Evolutionary conservation across 805 yeast species (phyloP), one percentile per base, ranked within the genome.

Genomic region (Peterozyma xylosa): DNA sequence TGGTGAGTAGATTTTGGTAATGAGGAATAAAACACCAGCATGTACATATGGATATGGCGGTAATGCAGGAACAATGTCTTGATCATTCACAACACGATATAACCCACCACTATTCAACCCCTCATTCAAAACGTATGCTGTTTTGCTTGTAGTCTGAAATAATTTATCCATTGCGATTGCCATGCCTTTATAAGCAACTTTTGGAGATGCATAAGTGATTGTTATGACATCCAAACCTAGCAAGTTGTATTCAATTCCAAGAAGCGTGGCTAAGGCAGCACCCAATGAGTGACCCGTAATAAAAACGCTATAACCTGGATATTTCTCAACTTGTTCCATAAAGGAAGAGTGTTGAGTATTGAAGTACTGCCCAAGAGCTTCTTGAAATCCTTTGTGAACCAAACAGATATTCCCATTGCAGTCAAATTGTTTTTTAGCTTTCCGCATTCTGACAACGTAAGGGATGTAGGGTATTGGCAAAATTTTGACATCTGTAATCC

Each of bases 261-360:
- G 71, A 30, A 86, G 59, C 4, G 70, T 60, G 1, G 89, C 82
- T 42, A 82, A 58, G 0, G 90, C 89, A 6, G 81, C 95, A 3
- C 89, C 90, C 36, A 86, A 60, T 0, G 93, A 86, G 59, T 86
- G 95, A 0, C 95, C 95, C 1, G 80, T 65, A 2, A 82, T 68
- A 1, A 74, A 67, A 5, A 83, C 46, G 15, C 66, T 56, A 55
- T 78, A 82, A 17, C 67, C 70, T 0, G 78, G 74, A 52, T 71
- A 60, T 14, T 63, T 52, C 11, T 57, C 46, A 17, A 62, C 56
- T 15, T 70, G 52, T 2, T 51, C 48, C 11, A 59, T 52, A 1
- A 80, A 62, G 15, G 13, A 11, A 32, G 14, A 13, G 9, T 32
- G 15, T 13, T 14, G 13, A 32, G 13, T 14, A 5, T 32, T 14